phyloP scores from a whole-genome alignment of 345 rosid genomes.

The Lepidium aucheri region DNA sequence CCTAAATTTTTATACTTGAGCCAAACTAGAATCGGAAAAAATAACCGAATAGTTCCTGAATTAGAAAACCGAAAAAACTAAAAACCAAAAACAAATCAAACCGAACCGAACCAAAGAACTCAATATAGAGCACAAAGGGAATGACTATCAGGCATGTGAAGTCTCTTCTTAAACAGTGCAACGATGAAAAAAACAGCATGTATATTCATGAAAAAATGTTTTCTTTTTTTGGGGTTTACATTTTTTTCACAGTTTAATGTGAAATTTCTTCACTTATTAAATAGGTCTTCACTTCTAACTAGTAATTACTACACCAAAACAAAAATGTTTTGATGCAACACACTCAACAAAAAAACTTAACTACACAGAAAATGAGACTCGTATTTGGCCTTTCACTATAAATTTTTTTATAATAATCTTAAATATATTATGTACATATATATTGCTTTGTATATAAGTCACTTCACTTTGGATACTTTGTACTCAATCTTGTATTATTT shows the following conservation, averaged over 20 bases:
- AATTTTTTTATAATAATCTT: neutral
- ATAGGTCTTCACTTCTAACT: neutral
- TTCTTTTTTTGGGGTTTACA: neutral
- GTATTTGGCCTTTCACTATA: neutral
- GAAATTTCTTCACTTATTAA: neutral
- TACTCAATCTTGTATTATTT: conserved; percentile 20
- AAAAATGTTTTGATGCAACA: neutral
- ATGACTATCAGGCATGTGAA: neutral
- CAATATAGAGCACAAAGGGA: neutral
- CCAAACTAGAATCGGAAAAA: too few species aligned
- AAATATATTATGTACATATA: neutral
- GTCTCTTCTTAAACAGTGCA: neutral
- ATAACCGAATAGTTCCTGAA: too few species aligned
- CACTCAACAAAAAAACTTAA: neutral
- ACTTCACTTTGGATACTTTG: conserved; percentile 18
- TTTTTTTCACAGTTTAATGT: neutral
- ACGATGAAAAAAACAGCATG: neutral
- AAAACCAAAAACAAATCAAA: too few species aligned
- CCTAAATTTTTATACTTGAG: too few species aligned
- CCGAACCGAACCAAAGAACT: too few species aligned
- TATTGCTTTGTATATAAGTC: conserved; percentile 21
- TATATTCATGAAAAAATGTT: neutral
- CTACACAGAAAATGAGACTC: neutral
- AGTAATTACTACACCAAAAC: neutral
- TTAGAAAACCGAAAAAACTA: too few species aligned